phyloP scores from a whole-genome alignment of 768 basidiomycete genomes.

The Kwoniella dendrophila region DNA sequence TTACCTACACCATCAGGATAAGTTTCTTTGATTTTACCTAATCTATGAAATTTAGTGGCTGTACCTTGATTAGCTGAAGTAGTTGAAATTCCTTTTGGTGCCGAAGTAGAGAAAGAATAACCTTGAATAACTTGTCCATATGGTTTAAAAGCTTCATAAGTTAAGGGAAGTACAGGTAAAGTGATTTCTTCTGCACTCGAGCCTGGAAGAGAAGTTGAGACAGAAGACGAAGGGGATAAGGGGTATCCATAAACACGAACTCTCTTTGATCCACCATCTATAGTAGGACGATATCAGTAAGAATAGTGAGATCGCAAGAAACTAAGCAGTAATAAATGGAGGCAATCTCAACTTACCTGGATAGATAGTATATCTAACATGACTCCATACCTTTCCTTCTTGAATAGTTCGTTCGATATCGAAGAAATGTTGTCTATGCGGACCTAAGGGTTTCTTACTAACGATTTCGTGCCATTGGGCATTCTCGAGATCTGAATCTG shows the following conservation, averaged over 20 bases:
- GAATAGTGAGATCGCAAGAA: neutral
- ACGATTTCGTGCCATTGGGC: slow-evolving; percentile 74
- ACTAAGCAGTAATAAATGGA: neutral
- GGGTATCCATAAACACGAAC: slow-evolving; percentile 76
- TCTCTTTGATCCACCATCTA: slow-evolving; percentile 91
- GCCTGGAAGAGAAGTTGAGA: neutral
- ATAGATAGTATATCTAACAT: slow-evolving; percentile 83
- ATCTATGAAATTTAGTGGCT: slow-evolving; percentile 89
- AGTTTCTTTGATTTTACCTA: slow-evolving; percentile 64
- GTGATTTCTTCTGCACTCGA: slow-evolving; percentile 58
- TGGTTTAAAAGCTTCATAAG: slow-evolving; percentile 79
- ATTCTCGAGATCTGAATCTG: slow-evolving; percentile 53
- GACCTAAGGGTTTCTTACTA: slow-evolving; percentile 75
- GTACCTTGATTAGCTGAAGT: slow-evolving; percentile 89
- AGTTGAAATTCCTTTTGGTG: slow-evolving; percentile 65
- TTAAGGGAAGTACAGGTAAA: slow-evolving; percentile 64
- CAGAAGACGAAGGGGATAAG: slow-evolving; percentile 45
- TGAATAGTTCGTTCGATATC: slow-evolving; percentile 68
- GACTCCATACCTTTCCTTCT: slow-evolving; percentile 66
- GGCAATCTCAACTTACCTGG: slow-evolving; percentile 60
- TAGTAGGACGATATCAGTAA: neutral
- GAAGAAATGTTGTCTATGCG: slow-evolving; percentile 87
- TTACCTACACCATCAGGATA: slow-evolving; percentile 33
- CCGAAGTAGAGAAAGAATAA: slow-evolving; percentile 68
- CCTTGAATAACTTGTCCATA: slow-evolving; percentile 93